A percentile compares a stretch with the other conserved stretches of the same genome.
Evolutionary conservation across 768 basidiomycete species (phyloP).

Genomic region (Strobilomyces echinocephalus): DNA sequence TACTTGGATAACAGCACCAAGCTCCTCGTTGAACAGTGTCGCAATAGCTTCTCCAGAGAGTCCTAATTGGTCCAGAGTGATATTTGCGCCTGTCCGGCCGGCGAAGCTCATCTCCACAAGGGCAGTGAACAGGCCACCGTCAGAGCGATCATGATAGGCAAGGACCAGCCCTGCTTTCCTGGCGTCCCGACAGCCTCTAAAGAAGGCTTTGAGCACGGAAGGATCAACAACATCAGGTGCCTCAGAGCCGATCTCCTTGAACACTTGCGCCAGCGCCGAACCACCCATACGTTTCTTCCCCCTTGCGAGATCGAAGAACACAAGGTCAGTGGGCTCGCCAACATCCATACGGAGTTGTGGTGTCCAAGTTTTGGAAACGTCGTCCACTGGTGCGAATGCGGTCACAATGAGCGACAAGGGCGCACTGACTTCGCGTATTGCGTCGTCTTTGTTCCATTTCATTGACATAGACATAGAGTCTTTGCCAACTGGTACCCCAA

Average conservation of each 20-base stretch:
- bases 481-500: conserved; percentile 98
- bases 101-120: conserved; percentile 95
- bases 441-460: conserved; percentile 70
- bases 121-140: conserved; percentile 91
- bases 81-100: conserved; percentile 73
- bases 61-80: conserved; percentile 62
- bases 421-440: conserved; percentile 78
- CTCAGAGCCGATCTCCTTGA: conserved; percentile 83
- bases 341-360: conserved; percentile 72
- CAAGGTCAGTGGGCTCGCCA: conserved; percentile 61
- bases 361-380: conserved; percentile 86
- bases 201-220: conserved; percentile 74
- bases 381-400: conserved; percentile 83
- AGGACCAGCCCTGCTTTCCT: conserved; percentile 65
- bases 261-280: conserved; percentile 94
- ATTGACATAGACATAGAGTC: conserved; percentile 99
- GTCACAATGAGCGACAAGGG: conserved; percentile 93
- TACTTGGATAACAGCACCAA: conserved; percentile 91
- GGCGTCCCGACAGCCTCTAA: conserved; percentile 68
- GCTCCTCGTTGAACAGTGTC: conserved; percentile 90
- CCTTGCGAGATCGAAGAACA: conserved; percentile 84
- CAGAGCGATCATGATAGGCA: conserved; percentile 97
- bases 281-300: conserved; percentile 85
- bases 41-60: conserved; percentile 53
- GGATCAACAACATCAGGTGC: conserved; percentile 86